Conservation (phyloP, 495 filamentous ascomycete species). For the Lineolata rhizophorae region DNA sequence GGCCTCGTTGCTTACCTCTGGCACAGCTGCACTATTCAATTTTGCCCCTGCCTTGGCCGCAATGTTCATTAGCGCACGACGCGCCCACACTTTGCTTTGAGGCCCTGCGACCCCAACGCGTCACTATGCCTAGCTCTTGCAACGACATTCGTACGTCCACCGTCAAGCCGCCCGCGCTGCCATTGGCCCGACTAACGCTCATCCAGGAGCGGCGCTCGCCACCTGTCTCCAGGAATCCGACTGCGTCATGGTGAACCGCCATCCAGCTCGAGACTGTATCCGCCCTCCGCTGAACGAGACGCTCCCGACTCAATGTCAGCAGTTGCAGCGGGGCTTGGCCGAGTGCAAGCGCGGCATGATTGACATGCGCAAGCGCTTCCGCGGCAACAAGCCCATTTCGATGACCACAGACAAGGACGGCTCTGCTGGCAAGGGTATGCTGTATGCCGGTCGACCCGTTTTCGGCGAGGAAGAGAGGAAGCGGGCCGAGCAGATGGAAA, state of each 20-base stretch:
- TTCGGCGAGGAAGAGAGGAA: not conserved
- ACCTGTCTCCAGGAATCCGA: conserved; percentile 87
- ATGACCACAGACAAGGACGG: conserved; percentile 39
- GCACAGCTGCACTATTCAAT: too few species aligned
- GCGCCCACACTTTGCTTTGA: too few species aligned
- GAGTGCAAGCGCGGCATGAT: conserved; percentile 92
- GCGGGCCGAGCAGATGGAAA: not conserved
- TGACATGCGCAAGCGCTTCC: conserved; percentile 97
- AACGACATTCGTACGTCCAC: conserved; percentile 76
- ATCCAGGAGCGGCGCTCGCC: conserved; percentile 66
- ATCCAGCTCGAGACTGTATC: conserved; percentile 72
- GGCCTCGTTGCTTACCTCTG: too few species aligned
- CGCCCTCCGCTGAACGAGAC: conserved; percentile 53
- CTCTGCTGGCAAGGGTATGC: conserved; percentile 12
- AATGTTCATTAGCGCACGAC: too few species aligned
- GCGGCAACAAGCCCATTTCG: conserved; percentile 76
- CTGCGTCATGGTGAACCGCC: conserved; percentile 78
- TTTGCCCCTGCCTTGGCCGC: too few species aligned
- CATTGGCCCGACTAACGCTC: not conserved
- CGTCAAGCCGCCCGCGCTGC: not conserved
- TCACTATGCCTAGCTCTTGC: conserved; percentile 80
- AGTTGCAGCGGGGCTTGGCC: conserved; percentile 75
- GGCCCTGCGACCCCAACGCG: not conserved
- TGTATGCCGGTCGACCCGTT: not conserved
- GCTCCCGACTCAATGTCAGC: conserved; percentile 73